phyloP scores from a whole-genome alignment of 75 land plant species.

The Sequoiadendron giganteum region DNA sequence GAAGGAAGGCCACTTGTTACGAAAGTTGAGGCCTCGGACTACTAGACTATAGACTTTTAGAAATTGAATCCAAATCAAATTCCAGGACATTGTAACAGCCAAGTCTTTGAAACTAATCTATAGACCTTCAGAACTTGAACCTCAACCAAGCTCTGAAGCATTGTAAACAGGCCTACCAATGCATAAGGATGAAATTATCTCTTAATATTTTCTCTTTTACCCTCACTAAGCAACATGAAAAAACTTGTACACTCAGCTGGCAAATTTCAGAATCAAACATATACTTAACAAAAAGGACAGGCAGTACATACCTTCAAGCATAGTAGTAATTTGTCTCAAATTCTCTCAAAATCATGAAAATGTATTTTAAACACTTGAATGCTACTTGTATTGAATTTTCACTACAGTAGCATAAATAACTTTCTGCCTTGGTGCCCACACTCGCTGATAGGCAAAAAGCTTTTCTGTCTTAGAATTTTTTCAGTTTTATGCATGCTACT shows the following conservation, averaged over 20 bases:
- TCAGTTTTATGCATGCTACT: too few species aligned
- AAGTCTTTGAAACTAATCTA: background rate
- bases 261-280: background rate
- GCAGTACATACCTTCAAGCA: background rate
- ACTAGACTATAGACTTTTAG: background rate
- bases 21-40: too few species aligned
- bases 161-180: background rate
- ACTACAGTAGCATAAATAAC: too few species aligned
- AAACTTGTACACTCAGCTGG: background rate
- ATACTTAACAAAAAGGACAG: too few species aligned
- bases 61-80: background rate
- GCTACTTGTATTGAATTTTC: too few species aligned
- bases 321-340: too few species aligned
- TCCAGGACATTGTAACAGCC: background rate
- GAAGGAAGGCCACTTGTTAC: too few species aligned
- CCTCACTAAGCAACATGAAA: background rate
- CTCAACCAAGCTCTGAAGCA: background rate
- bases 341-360: background rate
- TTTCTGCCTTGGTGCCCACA: too few species aligned
- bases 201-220: too few species aligned
- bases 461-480: too few species aligned
- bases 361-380: too few species aligned
- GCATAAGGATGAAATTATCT: background rate
- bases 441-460: too few species aligned
- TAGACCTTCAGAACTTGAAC: background rate